Base-by-base conservation (phyloP, 371 early-diverging fungal genomes). In the Rhizomucor miehei region DNA sequence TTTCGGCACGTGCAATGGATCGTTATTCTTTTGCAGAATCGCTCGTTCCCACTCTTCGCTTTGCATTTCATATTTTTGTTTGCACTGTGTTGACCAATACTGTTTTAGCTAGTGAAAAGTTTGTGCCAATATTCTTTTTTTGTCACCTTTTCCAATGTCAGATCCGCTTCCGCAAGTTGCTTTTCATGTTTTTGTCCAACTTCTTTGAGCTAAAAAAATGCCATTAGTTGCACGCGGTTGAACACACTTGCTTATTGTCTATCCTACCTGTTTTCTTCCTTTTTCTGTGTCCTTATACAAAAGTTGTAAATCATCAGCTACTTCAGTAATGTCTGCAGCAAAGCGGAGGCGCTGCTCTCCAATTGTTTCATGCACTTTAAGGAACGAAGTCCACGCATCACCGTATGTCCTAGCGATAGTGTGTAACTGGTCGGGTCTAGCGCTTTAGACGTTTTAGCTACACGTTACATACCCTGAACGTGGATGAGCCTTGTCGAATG, bases 31-130 rank as follows among this genome's bases (percentile, higher is more conserved):
- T 72, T 86, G 83, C 25, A 86, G 62, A 23, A 90, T 77, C 6
- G 89, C 73, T 12, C 84, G 75, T 54, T 91, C 89, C 91, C 90
- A 90, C 40, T 90, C 91, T 56, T 89, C 90, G 20, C 87, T 89
- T 11, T 77, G 62, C 8, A 70, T 39, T 48, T 90, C 91, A 68
- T 89, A 92, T 56, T 85, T 85, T 58, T 71, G 78, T 48, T 87
- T 86, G 48, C 82, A 82, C 84, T 86, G 65, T 10, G 41, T 6
- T 17, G 14, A 13, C 5, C n/a, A 39, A 44, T 14, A 36, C 6
- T n/a, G n/a, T n/a, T n/a, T n/a, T n/a, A n/a, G n/a, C n/a, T 59
- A 8, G 19, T 6, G 12, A 45, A 17, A 45, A 45, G 11, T 14
- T 20, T 25, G 46, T n/a, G 16, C n/a, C n/a, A n/a, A n/a, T n/a